phyloP scores from a whole-genome alignment of 306 rosid species.

The Vicia villosa region DNA sequence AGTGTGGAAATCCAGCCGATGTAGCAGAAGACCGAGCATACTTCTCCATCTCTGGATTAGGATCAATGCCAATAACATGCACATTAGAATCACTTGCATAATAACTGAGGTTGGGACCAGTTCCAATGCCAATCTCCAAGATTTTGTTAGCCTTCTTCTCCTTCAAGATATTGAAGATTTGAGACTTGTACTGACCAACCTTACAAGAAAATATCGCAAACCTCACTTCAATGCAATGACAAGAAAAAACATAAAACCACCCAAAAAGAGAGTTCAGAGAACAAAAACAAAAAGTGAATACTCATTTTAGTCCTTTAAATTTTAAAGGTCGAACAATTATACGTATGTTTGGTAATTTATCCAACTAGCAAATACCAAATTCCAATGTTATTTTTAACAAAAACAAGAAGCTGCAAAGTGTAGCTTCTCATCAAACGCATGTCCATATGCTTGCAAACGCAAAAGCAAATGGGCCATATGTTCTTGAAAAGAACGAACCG shows the following conservation, averaged over 20 bases:
- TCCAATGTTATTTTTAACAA: too few relatives aligned
- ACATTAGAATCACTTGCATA: constrained; percentile 56
- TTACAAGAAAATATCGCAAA: constrained; percentile 35
- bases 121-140: constrained; percentile 86
- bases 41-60: constrained; percentile 77
- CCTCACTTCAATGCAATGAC: background rate
- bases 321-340: too few relatives aligned
- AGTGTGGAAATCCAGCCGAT: constrained; percentile 61
- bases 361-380: too few relatives aligned
- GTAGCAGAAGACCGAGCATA: constrained; percentile 69
- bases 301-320: too few relatives aligned
- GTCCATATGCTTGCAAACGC: too few relatives aligned
- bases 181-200: constrained; percentile 79
- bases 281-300: background rate
- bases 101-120: constrained; percentile 79
- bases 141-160: constrained; percentile 73
- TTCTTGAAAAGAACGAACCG: background rate
- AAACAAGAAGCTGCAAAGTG: too few relatives aligned
- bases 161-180: constrained; percentile 58
- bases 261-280: background rate
- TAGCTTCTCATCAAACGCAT: too few relatives aligned
- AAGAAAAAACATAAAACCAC: background rate
- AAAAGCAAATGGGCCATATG: too few relatives aligned
- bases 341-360: too few relatives aligned
- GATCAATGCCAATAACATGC: constrained; percentile 77